Evolutionary conservation across 225 moss, liverwort and hornwort genomes (phyloP).

Genomic region (Bryoerythrophyllum caledonicum): DNA sequence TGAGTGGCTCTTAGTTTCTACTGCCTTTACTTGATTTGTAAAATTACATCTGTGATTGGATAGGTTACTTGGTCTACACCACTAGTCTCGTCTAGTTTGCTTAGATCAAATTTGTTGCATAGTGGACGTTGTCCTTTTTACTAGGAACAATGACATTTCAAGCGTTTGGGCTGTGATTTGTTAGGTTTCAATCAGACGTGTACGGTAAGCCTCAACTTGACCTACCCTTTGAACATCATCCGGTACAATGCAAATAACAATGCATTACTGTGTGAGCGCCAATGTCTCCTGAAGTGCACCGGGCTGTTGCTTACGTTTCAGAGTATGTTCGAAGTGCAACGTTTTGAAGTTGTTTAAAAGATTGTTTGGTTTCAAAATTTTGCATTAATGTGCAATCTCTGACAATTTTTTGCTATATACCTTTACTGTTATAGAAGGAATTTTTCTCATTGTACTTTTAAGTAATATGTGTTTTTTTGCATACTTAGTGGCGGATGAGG

Average conservation of each 20-base stretch:
- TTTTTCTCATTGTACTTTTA: background rate
- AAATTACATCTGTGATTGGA: background rate
- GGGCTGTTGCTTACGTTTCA: conserved; percentile 82
- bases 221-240: conserved; percentile 14
- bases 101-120: conserved; percentile 13
- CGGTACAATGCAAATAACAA: conserved; percentile 64
- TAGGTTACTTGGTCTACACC: background rate
- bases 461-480: conserved; percentile 15
- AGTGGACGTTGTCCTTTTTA: background rate
- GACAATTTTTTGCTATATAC: background rate
- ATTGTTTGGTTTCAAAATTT: conserved; percentile 9
- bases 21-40: conserved; percentile 6
- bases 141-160: background rate
- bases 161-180: background rate
- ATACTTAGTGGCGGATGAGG: conserved; percentile 83
- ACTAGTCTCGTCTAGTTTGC: conserved; percentile 2
- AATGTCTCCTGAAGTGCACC: conserved; percentile 77
- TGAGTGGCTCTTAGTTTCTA: conserved; percentile 40
- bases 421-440: background rate
- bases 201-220: conserved; percentile 7
- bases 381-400: background rate
- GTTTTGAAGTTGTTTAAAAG: conserved; percentile 2
- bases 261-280: conserved; percentile 86
- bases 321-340: conserved; percentile 44
- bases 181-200: conserved; percentile 1